Evolutionary conservation across 2,329 filamentous ascomycete species (phyloP).

Genomic region (Neonectria magnoliae): DNA sequence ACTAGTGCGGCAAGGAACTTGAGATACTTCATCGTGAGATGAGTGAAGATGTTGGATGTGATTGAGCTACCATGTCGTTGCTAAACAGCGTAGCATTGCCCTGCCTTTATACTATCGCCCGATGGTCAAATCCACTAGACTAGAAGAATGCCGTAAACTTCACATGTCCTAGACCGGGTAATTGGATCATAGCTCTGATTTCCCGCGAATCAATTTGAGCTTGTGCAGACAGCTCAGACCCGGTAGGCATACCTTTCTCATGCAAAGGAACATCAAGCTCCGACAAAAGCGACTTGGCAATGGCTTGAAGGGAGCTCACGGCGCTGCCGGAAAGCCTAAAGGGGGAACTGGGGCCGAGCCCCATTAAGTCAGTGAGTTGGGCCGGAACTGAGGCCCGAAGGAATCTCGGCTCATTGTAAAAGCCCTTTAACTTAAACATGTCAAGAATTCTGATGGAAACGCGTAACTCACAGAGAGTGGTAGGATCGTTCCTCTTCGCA

Average conservation of each 20-base stretch:
- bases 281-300: background rate
- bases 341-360: background rate
- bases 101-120: background rate
- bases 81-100: background rate
- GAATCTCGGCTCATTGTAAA: background rate
- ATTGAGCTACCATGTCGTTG: background rate
- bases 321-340: background rate
- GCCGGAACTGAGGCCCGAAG: background rate
- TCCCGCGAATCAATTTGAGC: background rate
- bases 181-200: background rate
- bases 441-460: background rate
- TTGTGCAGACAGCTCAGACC: background rate
- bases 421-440: background rate
- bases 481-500: background rate
- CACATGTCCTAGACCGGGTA: background rate
- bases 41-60: background rate
- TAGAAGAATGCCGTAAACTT: background rate
- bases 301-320: background rate
- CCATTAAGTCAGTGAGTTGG: background rate
- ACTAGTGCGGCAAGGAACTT: conserved; percentile 16
- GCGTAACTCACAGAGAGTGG: background rate
- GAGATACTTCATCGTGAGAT: conserved; percentile 18
- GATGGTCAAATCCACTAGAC: background rate
- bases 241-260: background rate
- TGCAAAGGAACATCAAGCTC: conserved; percentile 1